A percentile compares a stretch with the other conserved stretches of the same genome.
These are phyloP conservation scores for Mycena citricolor DNA, from an alignment of 1,284 basidiomycete genomes.

Conservation along the genomic window DNA sequence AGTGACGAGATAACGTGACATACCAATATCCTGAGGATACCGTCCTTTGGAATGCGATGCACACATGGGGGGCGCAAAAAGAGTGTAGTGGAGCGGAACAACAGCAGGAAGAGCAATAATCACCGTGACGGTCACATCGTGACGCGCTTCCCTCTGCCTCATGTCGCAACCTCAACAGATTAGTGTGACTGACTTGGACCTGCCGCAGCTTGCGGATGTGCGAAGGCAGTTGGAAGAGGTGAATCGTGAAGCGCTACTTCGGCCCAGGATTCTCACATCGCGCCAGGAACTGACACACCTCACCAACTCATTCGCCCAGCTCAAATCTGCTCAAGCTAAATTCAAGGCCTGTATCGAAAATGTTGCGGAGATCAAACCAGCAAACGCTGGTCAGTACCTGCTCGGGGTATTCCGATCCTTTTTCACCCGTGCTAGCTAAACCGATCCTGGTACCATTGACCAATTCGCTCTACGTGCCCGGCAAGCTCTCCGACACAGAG, in stretches of 20 bases:
- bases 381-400: constrained; percentile 64
- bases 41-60: constrained; percentile 30
- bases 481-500: constrained; percentile 80
- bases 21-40: constrained; percentile 51
- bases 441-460: constrained; percentile 90
- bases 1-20: constrained; percentile 7
- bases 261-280: constrained; percentile 8
- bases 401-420: neutral
- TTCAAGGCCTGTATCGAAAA: constrained; percentile 88
- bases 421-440: constrained; percentile 57
- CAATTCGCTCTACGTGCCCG: constrained; percentile 93
- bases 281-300: constrained; percentile 88
- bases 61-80: constrained; percentile 28
- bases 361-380: constrained; percentile 74
- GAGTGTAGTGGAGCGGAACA: constrained; percentile 9
- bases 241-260: constrained; percentile 21
- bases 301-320: constrained; percentile 88
- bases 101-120: neutral
- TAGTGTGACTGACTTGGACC: constrained; percentile 76
- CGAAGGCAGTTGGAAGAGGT: constrained; percentile 90
- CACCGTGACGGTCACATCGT: constrained; percentile 4
- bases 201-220: constrained; percentile 83
- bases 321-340: constrained; percentile 91
- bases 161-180: constrained; percentile 60
- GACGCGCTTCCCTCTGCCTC: constrained; percentile 10